These are phyloP conservation scores for Botrytis galanthina DNA, from an alignment of 2,329 filamentous ascomycete genomes.

Conservation along the genomic window DNA sequence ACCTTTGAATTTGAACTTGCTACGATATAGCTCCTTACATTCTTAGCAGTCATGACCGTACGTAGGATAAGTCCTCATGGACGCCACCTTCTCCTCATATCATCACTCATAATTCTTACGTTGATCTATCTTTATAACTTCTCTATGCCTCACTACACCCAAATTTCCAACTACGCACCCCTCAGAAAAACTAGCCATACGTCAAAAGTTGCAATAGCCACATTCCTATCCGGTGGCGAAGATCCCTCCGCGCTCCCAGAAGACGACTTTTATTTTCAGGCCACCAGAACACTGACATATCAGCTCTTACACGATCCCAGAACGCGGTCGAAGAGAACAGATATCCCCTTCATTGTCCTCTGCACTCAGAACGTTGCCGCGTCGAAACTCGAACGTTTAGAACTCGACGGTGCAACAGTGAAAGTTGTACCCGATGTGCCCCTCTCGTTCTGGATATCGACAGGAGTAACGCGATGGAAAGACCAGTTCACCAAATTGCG, in stretches of 20 bases:
- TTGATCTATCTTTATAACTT: neutral
- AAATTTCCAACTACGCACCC: slow-evolving; percentile 6
- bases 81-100: neutral
- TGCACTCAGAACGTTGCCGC: neutral
- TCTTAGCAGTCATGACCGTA: neutral
- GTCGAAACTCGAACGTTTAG: neutral
- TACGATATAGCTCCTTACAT: no score
- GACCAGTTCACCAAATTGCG: slow-evolving; percentile 47
- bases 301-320: slow-evolving; percentile 43
- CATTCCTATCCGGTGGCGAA: slow-evolving; percentile 40
- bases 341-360: slow-evolving; percentile 30
- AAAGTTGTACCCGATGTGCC: slow-evolving; percentile 40
- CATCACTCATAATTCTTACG: neutral
- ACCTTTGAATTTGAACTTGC: no score
- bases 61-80: neutral
- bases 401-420: slow-evolving; percentile 38
- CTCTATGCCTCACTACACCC: neutral
- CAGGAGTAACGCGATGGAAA: slow-evolving; percentile 42
- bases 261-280: slow-evolving; percentile 43
- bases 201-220: slow-evolving; percentile 39
- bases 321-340: slow-evolving; percentile 37
- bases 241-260: slow-evolving; percentile 24
- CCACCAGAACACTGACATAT: slow-evolving; percentile 42
- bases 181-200: neutral
- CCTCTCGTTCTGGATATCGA: slow-evolving; percentile 40